Evolutionary conservation across 768 basidiomycete genomes (phyloP), one percentile per base, ranked within the genome.

Genomic region (Boletus vinaceobasis): DNA sequence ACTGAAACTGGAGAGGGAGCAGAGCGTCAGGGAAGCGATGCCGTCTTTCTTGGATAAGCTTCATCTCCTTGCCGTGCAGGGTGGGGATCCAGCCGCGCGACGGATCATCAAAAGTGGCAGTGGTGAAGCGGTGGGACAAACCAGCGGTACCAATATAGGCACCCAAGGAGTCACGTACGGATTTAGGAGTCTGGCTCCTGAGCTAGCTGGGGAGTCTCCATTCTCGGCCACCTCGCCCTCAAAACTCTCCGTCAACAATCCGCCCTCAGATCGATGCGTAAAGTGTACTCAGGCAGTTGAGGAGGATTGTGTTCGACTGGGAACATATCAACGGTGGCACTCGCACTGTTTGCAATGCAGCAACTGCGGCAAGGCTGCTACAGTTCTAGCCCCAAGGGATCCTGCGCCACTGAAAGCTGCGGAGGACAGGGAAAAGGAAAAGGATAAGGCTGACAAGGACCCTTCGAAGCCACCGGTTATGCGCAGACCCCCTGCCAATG

Each of bases 261-360:
- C 89, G 15, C 91, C 91, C 7, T 90, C 88, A 17, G 97, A 99
- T 74, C 81, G 94, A 38, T 99, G 97, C 67, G 82, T 93, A 48
- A 86, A 84, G 65, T 99, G 97, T 71, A 80, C 82, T 40, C 76
- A 85, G 58, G 96, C 96, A 0, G 92, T 99, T 23, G 97, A 99
- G 73, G 97, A 99, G 69, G 97, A 98, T 60, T 98, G 97, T 65
- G 90, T 93, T 43, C 82, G 97, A 53, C 74, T 96, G 29, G 97
- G 94, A 33, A 95, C 93, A n/a, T 96, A 94, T 73, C 88, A 93
- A 65, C 81, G 96, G 43, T 98, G 97, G 97, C 97, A 99, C 72
- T 90, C 93, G 2, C 80, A 89, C 32, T 99, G 97, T 68, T 75
- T 99, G n/a, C 84, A 88, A 55, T 99, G 97, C 61, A 74, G 72